A percentile compares a stretch with the other conserved stretches of the same genome.
These are phyloP conservation scores for Penicillium odoratum DNA, from an alignment of 495 filamentous ascomycete species.

Conservation along the genomic window DNA sequence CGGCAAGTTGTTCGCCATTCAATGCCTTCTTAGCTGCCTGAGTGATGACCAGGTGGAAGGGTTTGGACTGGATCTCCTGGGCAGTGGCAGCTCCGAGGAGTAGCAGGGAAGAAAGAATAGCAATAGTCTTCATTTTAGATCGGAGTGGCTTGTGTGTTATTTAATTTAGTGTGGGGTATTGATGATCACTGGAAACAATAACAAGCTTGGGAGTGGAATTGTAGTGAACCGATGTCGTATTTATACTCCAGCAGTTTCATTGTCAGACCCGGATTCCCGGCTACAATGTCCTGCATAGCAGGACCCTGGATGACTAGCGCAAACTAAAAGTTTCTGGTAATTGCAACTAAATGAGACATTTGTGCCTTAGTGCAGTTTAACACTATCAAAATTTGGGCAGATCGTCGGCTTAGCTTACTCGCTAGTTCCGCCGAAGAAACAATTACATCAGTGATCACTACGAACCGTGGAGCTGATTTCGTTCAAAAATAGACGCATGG, in stretches of 20 bases:
- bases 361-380: slow-evolving; percentile 9
- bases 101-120: slow-evolving; percentile 11
- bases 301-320: not conserved
- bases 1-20: slow-evolving; percentile 37
- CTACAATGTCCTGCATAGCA: not conserved
- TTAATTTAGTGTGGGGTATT: not conserved
- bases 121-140: slow-evolving; percentile 14
- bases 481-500: not conserved
- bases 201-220: not conserved
- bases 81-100: slow-evolving; percentile 13
- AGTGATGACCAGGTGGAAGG: slow-evolving; percentile 26
- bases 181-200: not conserved
- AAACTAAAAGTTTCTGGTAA: not conserved
- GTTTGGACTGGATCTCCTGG: slow-evolving; percentile 26
- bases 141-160: not conserved
- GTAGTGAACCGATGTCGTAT: not conserved
- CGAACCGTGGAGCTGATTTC: not conserved
- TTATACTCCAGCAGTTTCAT: not conserved
- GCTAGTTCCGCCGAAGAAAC: slow-evolving; percentile 1
- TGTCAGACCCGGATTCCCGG: not conserved
- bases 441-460: slow-evolving; percentile 4
- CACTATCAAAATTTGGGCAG: slow-evolving; percentile 12
- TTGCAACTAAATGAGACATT: slow-evolving; percentile 9
- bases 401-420: slow-evolving; percentile 14
- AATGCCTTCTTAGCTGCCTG: slow-evolving; percentile 28